Percentiles rank a stretch among this genome's conserved stretches.
Conservation (phyloP, 2,329 filamentous ascomycete species). For the Aciculosporium take region DNA sequence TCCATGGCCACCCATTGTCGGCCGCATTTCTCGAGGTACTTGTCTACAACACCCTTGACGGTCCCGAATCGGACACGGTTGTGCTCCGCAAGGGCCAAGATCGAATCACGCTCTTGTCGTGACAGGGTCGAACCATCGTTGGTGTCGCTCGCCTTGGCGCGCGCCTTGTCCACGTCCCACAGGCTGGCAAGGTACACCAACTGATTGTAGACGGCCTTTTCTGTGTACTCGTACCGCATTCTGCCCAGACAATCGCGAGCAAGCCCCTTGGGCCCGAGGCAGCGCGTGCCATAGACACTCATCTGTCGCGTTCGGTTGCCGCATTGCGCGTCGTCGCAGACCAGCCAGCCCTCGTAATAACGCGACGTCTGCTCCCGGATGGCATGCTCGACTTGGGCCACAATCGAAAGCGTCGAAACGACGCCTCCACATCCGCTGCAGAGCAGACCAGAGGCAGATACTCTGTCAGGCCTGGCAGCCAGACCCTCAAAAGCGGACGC, state of each 20-base stretch:
- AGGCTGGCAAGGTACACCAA: slow-evolving; percentile 72
- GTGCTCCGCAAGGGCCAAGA: slow-evolving; percentile 62
- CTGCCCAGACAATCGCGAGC: slow-evolving; percentile 71
- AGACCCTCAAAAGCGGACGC: slow-evolving; percentile 66
- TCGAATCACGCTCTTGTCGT: slow-evolving; percentile 45
- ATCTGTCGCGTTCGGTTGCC: slow-evolving; percentile 80
- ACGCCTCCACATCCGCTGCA: slow-evolving; percentile 55
- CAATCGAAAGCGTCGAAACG: slow-evolving; percentile 57
- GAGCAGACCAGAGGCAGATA: slow-evolving; percentile 60
- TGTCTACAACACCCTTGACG: slow-evolving; percentile 62
- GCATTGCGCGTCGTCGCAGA: slow-evolving; percentile 81
- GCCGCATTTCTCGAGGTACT: slow-evolving; percentile 78
- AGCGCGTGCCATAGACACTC: slow-evolving; percentile 81
- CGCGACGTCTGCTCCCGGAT: slow-evolving; percentile 63
- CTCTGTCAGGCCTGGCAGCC: slow-evolving; percentile 36
- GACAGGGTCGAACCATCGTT: slow-evolving; percentile 33
- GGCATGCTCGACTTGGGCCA: slow-evolving; percentile 77
- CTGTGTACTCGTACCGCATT: slow-evolving; percentile 78
- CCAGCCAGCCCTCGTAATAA: slow-evolving; percentile 87
- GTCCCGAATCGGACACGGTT: slow-evolving; percentile 70
- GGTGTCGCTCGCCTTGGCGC: slow-evolving; percentile 32
- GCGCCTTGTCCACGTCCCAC: slow-evolving; percentile 81
- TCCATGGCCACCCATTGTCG: slow-evolving; percentile 92
- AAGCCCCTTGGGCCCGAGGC: slow-evolving; percentile 73
- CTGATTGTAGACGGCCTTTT: slow-evolving; percentile 91